Evolutionary conservation across 73 alveolate species (phyloP).

Genomic region (Blepharisma japonicum): DNA sequence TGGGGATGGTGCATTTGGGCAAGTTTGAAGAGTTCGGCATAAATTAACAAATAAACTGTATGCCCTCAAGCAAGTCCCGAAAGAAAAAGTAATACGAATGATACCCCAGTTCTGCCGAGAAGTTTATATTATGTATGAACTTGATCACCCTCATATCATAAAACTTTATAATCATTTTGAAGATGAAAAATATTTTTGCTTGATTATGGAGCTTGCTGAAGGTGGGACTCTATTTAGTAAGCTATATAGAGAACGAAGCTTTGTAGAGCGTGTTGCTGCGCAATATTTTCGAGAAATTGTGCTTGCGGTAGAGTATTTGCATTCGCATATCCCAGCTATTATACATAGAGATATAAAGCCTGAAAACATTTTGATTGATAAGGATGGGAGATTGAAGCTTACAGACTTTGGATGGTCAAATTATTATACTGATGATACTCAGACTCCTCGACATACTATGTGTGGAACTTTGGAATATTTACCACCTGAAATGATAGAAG

Average conservation of each 20-base stretch:
- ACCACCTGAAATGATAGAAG: conserved; percentile 63
- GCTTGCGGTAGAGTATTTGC: conserved; percentile 77
- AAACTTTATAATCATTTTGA: conserved; percentile 81
- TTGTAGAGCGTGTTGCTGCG: conserved; percentile 75
- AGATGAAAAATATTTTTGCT: conserved; percentile 81
- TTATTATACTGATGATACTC: conserved; percentile 45
- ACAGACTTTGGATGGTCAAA: conserved; percentile 76
- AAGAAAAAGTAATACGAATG: conserved; percentile 71
- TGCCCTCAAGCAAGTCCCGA: conserved; percentile 79
- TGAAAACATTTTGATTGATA: conserved; percentile 74
- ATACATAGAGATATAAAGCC: conserved; percentile 81
- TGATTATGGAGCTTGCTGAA: conserved; percentile 54
- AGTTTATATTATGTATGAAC: conserved; percentile 77
- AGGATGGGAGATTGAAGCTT: conserved; percentile 53
- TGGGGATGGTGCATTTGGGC: conserved; percentile 77
- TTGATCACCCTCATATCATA: conserved; percentile 81
- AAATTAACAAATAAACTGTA: conserved; percentile 62
- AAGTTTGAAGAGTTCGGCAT: conserved; percentile 68
- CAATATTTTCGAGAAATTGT: conserved; percentile 79
- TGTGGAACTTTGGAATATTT: conserved; percentile 73
- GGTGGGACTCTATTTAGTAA: conserved; percentile 43
- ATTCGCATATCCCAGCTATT: conserved; percentile 73
- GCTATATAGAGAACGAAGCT: conserved; percentile 51
- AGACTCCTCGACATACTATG: conserved; percentile 43
- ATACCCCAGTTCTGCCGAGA: conserved; percentile 78